Conservation (phyloP, 768 basidiomycete genomes). For the Trametes villosa region DNA sequence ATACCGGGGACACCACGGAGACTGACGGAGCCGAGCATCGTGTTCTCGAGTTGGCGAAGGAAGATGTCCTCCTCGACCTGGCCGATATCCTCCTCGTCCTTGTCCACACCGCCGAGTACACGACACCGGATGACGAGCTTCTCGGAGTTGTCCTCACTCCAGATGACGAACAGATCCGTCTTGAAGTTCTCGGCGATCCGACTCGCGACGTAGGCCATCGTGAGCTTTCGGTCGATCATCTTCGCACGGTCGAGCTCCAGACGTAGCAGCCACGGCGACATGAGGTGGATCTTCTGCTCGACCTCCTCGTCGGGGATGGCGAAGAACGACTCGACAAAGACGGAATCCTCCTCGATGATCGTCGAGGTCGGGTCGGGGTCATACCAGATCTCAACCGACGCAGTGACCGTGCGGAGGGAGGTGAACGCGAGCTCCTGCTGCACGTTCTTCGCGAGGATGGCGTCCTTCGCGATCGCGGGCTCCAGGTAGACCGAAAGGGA, state of each 20-base stretch:
- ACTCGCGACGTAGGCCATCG: conserved; percentile 92
- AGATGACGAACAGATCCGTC: conserved; percentile 95
- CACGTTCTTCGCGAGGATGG: conserved; percentile 77
- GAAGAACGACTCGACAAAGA: conserved; percentile 99
- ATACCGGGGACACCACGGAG: conserved; percentile 92
- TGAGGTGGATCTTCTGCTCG: conserved; percentile 85
- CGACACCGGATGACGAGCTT: conserved; percentile 97
- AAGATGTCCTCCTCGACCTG: conserved; percentile 92
- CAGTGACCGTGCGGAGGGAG: conserved; percentile 90
- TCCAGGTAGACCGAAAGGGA: conserved; percentile 92
- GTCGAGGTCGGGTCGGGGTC: conserved; percentile 92
- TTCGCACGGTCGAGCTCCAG: conserved; percentile 95
- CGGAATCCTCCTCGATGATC: conserved; percentile 93
- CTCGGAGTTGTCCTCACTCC: conserved; percentile 98
- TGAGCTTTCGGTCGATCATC: conserved; percentile 96
- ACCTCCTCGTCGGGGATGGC: conserved; percentile 98
- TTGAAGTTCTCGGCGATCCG: conserved; percentile 95
- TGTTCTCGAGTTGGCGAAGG: conserved; percentile 93
- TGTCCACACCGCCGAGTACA: conserved; percentile 81
- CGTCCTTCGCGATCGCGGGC: conserved; percentile 65
- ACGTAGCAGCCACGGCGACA: conserved; percentile 97
- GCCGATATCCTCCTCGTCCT: conserved; percentile 81
- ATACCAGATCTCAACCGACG: conserved; percentile 97
- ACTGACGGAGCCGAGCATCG: conserved; percentile 94
- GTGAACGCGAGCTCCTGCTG: conserved; percentile 95